Evolutionary conservation across 805 yeast genomes (phyloP).

Genomic region (Sugiyamaella boreocaroliniensis): DNA sequence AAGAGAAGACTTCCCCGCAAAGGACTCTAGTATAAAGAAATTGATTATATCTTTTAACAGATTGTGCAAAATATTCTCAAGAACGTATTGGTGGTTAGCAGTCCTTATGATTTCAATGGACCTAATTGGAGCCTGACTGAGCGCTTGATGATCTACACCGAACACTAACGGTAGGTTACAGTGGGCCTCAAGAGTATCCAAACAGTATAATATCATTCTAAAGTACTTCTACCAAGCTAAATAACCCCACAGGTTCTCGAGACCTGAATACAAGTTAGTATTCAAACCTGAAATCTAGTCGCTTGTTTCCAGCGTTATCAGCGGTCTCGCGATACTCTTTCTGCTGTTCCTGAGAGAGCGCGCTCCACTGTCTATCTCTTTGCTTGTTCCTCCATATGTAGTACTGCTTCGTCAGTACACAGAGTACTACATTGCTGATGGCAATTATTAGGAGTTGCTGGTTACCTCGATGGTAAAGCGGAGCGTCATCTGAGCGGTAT

Average conservation of each 20-base stretch:
- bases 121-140: too few species aligned
- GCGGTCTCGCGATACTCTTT: slow-evolving; percentile 41
- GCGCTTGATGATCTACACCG: too few species aligned
- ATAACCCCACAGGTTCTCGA: background rate
- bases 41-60: too few species aligned
- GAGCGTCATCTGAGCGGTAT: slow-evolving; percentile 51
- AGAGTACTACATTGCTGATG: slow-evolving; percentile 12
- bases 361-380: slow-evolving; percentile 45
- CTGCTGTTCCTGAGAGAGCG: slow-evolving; percentile 44
- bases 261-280: slow-evolving; percentile 20
- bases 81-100: too few species aligned
- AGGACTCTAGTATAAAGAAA: too few species aligned
- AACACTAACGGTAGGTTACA: too few species aligned
- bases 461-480: slow-evolving; percentile 56
- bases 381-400: slow-evolving; percentile 28
- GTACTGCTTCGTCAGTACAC: slow-evolving; percentile 27
- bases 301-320: slow-evolving; percentile 47
- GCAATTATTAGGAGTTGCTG: slow-evolving; percentile 22
- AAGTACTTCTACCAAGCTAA: too few species aligned
- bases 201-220: too few species aligned
- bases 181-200: too few species aligned
- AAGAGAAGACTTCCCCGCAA: too few species aligned
- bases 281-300: slow-evolving; percentile 46
- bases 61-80: too few species aligned
- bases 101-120: too few species aligned